These are phyloP conservation scores for Dillenia turbinata DNA, from an alignment of 164 flowering plant genomes.

Conservation along the genomic window DNA sequence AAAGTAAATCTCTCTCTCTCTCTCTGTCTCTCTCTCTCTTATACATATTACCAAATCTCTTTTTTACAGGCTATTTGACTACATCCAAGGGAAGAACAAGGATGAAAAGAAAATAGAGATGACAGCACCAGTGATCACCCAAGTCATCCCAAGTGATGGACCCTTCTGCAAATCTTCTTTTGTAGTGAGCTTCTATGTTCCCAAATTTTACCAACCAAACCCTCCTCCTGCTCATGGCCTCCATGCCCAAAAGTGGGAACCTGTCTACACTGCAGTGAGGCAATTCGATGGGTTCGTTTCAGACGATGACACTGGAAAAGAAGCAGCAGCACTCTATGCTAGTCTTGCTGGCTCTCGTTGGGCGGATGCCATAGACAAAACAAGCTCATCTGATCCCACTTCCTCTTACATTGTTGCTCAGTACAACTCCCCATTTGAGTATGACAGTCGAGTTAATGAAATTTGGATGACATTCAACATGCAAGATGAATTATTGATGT, in stretches of 20 bases:
- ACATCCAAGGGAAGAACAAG: conserved; percentile 83
- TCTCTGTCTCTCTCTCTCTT: background rate
- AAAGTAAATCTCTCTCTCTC: conserved; percentile 34
- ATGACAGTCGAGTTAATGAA: conserved; percentile 71
- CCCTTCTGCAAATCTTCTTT: conserved; percentile 82
- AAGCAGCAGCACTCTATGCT: conserved; percentile 64
- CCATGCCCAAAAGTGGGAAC: conserved; percentile 58
- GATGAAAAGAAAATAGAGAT: conserved; percentile 59
- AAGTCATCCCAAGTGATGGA: conserved; percentile 78
- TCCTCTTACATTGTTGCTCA: conserved; percentile 66
- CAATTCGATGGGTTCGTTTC: conserved; percentile 72
- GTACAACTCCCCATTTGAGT: conserved; percentile 91
- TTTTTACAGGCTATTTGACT: conserved; percentile 57
- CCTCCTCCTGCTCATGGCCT: conserved; percentile 76
- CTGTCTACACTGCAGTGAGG: conserved; percentile 59
- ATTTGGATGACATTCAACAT: conserved; percentile 69
- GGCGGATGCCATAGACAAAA: conserved; percentile 46
- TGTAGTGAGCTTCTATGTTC: conserved; percentile 74
- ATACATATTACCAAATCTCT: background rate
- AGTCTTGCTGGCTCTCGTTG: conserved; percentile 57
- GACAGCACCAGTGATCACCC: conserved; percentile 85
- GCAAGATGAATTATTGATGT: conserved; percentile 23
- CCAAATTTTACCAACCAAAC: conserved; percentile 61
- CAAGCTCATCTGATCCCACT: conserved; percentile 21
- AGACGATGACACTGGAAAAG: conserved; percentile 50